These are phyloP conservation scores for Cladophialophora exuberans DNA, from an alignment of 2,329 filamentous ascomycete species.

Conservation along the genomic window DNA sequence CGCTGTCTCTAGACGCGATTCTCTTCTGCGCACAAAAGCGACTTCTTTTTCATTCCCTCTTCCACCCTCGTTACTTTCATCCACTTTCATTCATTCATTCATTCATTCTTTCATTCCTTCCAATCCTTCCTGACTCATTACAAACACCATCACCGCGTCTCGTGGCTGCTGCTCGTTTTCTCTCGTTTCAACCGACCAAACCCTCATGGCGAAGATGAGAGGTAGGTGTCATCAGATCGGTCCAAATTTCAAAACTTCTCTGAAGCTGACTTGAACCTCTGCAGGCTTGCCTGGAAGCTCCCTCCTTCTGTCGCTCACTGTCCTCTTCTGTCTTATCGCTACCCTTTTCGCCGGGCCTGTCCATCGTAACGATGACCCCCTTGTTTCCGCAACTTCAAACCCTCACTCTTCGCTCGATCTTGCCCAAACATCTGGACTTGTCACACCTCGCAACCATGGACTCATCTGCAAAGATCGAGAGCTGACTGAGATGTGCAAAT, in stretches of 20 bases:
- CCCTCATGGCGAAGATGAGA: no score
- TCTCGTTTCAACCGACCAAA: no score
- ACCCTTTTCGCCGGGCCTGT: neutral
- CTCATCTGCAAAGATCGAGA: conserved; percentile 3
- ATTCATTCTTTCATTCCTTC: no score
- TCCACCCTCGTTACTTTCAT: no score
- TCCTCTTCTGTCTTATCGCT: neutral
- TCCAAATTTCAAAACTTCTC: neutral
- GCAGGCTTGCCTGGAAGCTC: neutral
- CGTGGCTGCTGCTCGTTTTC: no score
- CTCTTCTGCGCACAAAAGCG: no score
- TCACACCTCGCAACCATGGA: neutral
- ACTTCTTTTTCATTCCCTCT: no score
- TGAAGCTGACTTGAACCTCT: neutral
- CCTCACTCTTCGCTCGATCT: neutral
- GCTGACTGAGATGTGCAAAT: neutral
- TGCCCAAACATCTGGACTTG: neutral
- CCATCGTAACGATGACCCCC: neutral
- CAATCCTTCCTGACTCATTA: no score
- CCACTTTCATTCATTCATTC: no score
- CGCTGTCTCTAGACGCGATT: no score
- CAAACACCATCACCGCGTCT: no score
- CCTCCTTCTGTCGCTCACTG: neutral
- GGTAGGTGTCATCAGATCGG: no score
- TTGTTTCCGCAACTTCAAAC: neutral